Base-by-base conservation (phyloP, 2,329 filamentous ascomycete species). In the Sarocladium oryzae region DNA sequence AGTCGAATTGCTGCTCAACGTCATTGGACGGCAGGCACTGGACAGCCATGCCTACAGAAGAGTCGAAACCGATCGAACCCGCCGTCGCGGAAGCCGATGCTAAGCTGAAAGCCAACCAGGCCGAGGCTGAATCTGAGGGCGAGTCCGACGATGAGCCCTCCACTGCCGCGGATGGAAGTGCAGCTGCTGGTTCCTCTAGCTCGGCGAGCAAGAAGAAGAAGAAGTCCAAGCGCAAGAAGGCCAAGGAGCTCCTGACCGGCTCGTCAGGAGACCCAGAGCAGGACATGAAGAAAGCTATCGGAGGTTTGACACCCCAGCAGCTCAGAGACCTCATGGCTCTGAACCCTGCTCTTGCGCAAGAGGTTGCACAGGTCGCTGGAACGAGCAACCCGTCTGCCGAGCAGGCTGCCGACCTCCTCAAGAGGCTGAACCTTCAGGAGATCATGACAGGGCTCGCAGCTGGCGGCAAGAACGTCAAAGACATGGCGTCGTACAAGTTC, bases 401-500 rank as follows among this genome's bases (percentile, higher is more conserved):
- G 16, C 68, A 74, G 51, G 69, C 77, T 24, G 70, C 76, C 53
- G 73, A 77, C 28, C 69, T 75, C 45, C 72, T 86, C 55, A 80
- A 80, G 68, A 78, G 79, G 59, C 73, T 89, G 63, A 84, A 77
- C 56, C 71, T 88, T 51, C 78, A 84, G 63, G 84, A 89, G 56
- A 81, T 88, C 63, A 81, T 89, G 78, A 88, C 86, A 1, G 85
- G 86, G 0, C 69, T 88, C 61, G 86, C 90, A 15, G 76, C 88
- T 7, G 84, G 81, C 55, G 88, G 87, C 52, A 95, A 93, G 77
- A 95, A 95, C 63, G 85, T 83, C 60, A 96, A 96, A 74, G 91
- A 96, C 64, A 96, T 96, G 89, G 90, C 86, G 6, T 88, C 85
- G 53, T 96, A 97, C 78, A 96, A 95, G 71, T 99, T 99, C 74